These are phyloP conservation scores for Capsicum baccatum DNA, from an alignment of 257 asterid genomes.

Conservation along the genomic window DNA sequence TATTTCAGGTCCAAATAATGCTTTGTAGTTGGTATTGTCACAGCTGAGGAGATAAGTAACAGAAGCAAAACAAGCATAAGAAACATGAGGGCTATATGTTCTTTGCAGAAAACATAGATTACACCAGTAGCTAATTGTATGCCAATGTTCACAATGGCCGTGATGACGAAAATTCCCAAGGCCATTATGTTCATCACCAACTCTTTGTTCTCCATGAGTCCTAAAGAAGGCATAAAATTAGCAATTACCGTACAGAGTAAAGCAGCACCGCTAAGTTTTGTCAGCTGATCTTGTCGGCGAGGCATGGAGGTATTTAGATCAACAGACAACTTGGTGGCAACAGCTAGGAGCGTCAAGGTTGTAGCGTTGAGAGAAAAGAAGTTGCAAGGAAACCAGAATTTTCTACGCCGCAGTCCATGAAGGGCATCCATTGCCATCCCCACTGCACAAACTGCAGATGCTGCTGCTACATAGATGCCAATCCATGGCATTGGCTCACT, in stretches of 20 bases:
- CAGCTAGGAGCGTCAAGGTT: slow-evolving; percentile 64
- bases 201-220: slow-evolving; percentile 63
- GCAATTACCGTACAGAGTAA: slow-evolving; percentile 65
- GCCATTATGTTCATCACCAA: slow-evolving; percentile 71
- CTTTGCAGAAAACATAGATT: slow-evolving; percentile 65
- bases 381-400: slow-evolving; percentile 76
- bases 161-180: slow-evolving; percentile 62
- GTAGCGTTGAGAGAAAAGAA: slow-evolving; percentile 84
- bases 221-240: slow-evolving; percentile 78
- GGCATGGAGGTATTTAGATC: slow-evolving; percentile 89
- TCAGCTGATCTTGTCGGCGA: slow-evolving; percentile 63
- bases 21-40: slow-evolving; percentile 67
- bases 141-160: slow-evolving; percentile 66
- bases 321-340: slow-evolving; percentile 74
- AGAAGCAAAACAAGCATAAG: slow-evolving; percentile 61
- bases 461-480: slow-evolving; percentile 63
- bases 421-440: slow-evolving; percentile 59
- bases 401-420: slow-evolving; percentile 51
- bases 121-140: slow-evolving; percentile 77
- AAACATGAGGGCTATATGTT: slow-evolving; percentile 51
- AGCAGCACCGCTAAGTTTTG: slow-evolving; percentile 72
- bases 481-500: slow-evolving; percentile 76
- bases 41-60: slow-evolving; percentile 54
- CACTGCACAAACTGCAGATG: slow-evolving; percentile 65
- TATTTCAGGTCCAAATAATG: slow-evolving; percentile 56